Evolutionary conservation across 306 rosid species (phyloP).

Genomic region (Quercus agrifolia): DNA sequence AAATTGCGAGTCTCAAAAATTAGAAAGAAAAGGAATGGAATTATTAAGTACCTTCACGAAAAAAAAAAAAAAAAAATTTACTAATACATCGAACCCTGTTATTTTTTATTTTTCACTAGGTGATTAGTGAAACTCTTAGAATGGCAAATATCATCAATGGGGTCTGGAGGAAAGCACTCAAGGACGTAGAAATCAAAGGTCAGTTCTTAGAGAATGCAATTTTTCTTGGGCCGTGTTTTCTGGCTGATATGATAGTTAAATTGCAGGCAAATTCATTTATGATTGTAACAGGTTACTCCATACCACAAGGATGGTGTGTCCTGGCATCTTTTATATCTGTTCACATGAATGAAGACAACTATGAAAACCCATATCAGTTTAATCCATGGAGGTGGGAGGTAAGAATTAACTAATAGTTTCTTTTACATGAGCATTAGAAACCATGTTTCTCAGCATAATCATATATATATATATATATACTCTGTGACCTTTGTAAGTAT

Average conservation of each 20-base stretch:
- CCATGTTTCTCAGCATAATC: neutral
- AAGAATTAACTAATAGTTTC: neutral
- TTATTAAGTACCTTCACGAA: neutral
- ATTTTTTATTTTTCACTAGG: conserved; percentile 35
- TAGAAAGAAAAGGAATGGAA: neutral
- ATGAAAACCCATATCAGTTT: conserved; percentile 63
- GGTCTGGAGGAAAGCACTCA: conserved; percentile 82
- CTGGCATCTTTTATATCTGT: conserved; percentile 78
- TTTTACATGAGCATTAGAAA: neutral
- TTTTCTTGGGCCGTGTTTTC: neutral
- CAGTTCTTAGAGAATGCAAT: neutral
- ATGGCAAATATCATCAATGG: conserved; percentile 90
- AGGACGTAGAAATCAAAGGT: conserved; percentile 82
- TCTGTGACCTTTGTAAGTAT: neutral
- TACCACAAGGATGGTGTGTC: conserved; percentile 74
- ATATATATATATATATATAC: neutral
- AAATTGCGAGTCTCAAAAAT: conserved; percentile 42
- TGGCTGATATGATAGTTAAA: neutral
- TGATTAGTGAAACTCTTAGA: conserved; percentile 89
- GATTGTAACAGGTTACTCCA: conserved; percentile 50
- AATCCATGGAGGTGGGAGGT: conserved; percentile 98
- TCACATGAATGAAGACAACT: conserved; percentile 65
- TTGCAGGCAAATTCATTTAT: neutral
- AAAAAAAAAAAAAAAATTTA: neutral
- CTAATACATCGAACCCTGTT: neutral